Conservation (phyloP, 108 stramenopile genomes). For the Mediolabrus comicus region DNA sequence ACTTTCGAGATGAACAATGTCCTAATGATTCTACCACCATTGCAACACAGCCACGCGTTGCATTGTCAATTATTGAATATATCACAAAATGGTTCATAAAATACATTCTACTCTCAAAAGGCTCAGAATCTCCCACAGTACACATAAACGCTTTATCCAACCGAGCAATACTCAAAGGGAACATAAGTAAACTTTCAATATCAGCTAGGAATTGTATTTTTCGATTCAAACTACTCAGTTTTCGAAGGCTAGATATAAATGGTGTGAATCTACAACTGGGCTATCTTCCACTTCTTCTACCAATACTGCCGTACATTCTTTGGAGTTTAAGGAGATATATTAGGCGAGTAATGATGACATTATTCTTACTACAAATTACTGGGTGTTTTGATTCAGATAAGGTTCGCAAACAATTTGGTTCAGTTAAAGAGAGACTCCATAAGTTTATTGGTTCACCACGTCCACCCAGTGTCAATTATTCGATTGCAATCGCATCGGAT, state of each 20-base stretch:
- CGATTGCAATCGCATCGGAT: background rate
- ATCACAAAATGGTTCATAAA: background rate
- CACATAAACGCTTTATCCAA: constrained; percentile 4
- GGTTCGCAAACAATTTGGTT: background rate
- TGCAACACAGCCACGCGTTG: background rate
- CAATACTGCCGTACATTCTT: background rate
- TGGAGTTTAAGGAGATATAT: background rate
- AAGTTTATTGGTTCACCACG: background rate
- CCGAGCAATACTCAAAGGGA: background rate
- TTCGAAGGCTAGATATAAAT: background rate
- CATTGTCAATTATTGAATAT: background rate
- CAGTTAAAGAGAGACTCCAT: background rate
- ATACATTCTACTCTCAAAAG: background rate
- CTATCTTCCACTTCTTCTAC: constrained; percentile 7
- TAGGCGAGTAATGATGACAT: background rate
- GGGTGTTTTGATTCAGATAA: background rate
- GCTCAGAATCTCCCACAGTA: background rate
- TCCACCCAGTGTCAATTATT: background rate
- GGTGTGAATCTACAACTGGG: background rate
- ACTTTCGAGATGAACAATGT: background rate
- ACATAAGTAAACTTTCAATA: background rate
- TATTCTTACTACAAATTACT: background rate
- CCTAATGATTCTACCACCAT: background rate
- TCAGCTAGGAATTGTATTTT: background rate
- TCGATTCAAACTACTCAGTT: constrained; percentile 3